Percentiles rank a stretch among this genome's conserved stretches.
Conservation (phyloP, 805 yeast genomes). For the Myxozyma geophila region DNA sequence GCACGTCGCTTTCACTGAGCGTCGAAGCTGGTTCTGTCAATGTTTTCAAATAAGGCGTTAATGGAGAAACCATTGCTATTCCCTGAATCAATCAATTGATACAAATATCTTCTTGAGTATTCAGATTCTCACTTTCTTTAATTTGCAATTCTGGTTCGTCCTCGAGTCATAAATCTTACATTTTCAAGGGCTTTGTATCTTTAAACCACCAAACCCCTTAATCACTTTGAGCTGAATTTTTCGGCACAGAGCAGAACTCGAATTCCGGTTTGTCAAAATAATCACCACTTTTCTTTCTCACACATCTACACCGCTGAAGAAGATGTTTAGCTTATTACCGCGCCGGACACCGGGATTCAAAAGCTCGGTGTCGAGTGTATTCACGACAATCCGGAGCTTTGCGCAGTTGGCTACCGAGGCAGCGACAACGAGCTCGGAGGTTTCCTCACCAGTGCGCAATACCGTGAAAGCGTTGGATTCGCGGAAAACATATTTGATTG, state of each 20-base stretch:
- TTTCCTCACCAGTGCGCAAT: conserved; percentile 41
- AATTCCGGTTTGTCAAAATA: too few species aligned
- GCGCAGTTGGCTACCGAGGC: conserved; percentile 11
- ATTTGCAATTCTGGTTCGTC: not conserved
- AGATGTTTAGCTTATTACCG: conserved; percentile 7
- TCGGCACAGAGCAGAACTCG: too few species aligned
- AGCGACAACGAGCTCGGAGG: not conserved
- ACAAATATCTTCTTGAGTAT: too few species aligned
- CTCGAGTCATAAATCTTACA: not conserved
- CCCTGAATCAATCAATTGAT: not conserved
- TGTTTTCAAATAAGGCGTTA: conserved; percentile 67
- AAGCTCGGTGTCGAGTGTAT: conserved; percentile 5
- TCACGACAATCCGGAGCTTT: conserved; percentile 7
- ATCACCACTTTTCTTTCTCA: not conserved
- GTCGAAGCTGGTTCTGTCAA: conserved; percentile 64
- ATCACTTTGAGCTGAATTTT: conserved; percentile 5
- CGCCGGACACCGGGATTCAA: not conserved
- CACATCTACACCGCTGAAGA: not conserved
- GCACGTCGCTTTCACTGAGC: conserved; percentile 66
- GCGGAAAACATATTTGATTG: conserved; percentile 85
- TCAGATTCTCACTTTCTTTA: not conserved
- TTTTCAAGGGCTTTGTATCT: not conserved
- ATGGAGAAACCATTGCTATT: conserved; percentile 23
- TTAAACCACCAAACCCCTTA: not conserved
- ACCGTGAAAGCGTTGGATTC: conserved; percentile 69